Evolutionary conservation across 345 rosid genomes (phyloP).

Genomic region (Mercurialis annua): DNA sequence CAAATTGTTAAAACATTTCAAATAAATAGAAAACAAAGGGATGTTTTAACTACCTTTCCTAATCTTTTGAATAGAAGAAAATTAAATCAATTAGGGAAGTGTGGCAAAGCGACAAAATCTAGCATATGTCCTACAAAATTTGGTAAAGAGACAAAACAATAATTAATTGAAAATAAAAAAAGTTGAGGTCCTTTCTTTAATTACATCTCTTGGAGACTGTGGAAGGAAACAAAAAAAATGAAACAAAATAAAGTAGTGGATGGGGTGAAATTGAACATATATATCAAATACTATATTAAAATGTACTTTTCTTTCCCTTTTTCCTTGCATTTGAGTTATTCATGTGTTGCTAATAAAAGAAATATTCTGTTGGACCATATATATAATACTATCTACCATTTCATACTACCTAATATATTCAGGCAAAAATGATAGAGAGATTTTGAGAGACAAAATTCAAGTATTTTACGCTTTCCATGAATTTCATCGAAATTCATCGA

Average conservation of each 20-base stretch:
- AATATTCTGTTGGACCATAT: background rate
- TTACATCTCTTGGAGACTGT: slow-evolving; percentile 9
- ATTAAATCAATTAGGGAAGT: background rate
- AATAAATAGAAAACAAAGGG: background rate
- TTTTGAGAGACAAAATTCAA: too few relatives aligned
- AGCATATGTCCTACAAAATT: background rate
- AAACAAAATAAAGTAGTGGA: slow-evolving; percentile 11
- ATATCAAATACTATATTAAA: too few relatives aligned
- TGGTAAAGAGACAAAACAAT: background rate
- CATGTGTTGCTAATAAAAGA: background rate
- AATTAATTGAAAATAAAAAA: background rate
- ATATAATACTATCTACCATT: background rate
- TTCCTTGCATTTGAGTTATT: background rate
- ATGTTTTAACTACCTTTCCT: background rate
- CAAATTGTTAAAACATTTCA: background rate
- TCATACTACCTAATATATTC: too few relatives aligned
- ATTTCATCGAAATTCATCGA: too few relatives aligned
- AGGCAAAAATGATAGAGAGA: too few relatives aligned
- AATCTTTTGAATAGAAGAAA: background rate
- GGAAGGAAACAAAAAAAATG: background rate
- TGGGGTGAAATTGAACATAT: slow-evolving; percentile 10
- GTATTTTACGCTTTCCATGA: too few relatives aligned
- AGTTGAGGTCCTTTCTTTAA: slow-evolving; percentile 13
- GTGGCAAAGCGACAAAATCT: background rate
- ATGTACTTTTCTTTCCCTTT: background rate